Evolutionary conservation across 139 green algal genomes (phyloP).

Genomic region (Micractinium conductrix): DNA sequence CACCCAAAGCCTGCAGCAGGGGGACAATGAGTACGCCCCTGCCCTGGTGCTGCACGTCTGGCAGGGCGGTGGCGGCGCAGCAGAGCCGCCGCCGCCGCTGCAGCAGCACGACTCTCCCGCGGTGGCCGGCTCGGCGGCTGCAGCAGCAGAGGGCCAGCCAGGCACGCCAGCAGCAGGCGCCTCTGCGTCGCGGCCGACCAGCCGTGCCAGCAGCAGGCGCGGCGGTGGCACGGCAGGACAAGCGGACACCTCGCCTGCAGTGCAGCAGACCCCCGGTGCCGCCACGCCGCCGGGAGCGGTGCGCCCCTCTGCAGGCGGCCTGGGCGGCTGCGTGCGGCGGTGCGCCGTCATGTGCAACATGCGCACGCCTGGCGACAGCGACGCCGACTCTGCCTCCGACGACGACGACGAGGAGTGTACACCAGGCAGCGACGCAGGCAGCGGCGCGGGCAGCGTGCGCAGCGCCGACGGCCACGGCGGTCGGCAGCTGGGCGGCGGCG

Average conservation of each 20-base stretch:
- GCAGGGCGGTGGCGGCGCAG: background rate
- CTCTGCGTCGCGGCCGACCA: background rate
- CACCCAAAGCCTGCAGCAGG: conserved; percentile 11
- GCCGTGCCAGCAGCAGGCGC: background rate
- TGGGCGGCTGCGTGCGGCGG: conserved; percentile 1
- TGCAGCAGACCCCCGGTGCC: too few species aligned
- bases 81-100: too few species aligned
- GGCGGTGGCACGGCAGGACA: background rate
- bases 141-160: background rate
- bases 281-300: background rate
- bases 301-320: background rate
- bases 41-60: conserved; percentile 22
- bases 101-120: background rate
- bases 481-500: background rate
- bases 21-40: conserved; percentile 21
- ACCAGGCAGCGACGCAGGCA: background rate
- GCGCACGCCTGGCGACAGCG: background rate
- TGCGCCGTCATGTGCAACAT: conserved; percentile 7
- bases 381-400: background rate
- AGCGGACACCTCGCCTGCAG: background rate
- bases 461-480: background rate
- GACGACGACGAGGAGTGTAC: background rate
- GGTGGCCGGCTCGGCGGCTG: too few species aligned
- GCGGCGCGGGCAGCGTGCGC: background rate
- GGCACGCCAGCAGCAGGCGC: background rate